Conservation (phyloP, 345 rosid genomes). For the Toxicodendron radicans region DNA sequence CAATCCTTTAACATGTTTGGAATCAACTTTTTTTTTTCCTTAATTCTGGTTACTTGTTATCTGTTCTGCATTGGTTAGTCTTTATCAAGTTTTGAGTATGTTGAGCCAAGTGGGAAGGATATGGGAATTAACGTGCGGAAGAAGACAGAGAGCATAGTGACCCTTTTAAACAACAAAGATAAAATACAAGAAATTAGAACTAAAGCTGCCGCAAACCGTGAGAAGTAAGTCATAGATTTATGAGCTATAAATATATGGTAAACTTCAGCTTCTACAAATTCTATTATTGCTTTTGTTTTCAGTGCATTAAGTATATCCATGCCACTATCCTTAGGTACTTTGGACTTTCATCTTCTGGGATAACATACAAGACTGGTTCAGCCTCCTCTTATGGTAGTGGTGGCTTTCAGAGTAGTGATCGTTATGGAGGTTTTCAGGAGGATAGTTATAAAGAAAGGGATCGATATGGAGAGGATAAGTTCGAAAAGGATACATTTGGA, state of each 20-base stretch:
- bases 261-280: constrained; percentile 6
- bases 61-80: constrained; percentile 47
- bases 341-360: constrained; percentile 88
- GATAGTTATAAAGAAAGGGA: constrained; percentile 54
- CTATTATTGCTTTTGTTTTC: not conserved
- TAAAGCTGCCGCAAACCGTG: constrained; percentile 89
- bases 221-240: constrained; percentile 60
- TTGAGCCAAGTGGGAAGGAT: constrained; percentile 96
- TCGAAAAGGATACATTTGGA: constrained; percentile 52
- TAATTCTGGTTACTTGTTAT: constrained; percentile 20
- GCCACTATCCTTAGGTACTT: constrained; percentile 54
- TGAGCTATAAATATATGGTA: constrained; percentile 11
- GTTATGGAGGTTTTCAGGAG: constrained; percentile 55
- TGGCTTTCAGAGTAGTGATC: constrained; percentile 48
- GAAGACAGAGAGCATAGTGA: constrained; percentile 79
- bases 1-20: not conserved
- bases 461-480: constrained; percentile 35
- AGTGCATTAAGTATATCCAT: constrained; percentile 18
- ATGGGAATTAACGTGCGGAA: constrained; percentile 89
- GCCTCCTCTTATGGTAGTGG: constrained; percentile 57
- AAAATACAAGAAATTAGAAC: constrained; percentile 85
- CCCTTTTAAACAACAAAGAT: constrained; percentile 76
- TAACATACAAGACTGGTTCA: constrained; percentile 68
- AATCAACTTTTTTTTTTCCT: constrained; percentile 23
- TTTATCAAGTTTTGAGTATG: constrained; percentile 90